Evolutionary conservation across 108 stramenopile genomes (phyloP), one percentile per base, ranked within the genome.

Genomic region (Skeletonema menzelii): DNA sequence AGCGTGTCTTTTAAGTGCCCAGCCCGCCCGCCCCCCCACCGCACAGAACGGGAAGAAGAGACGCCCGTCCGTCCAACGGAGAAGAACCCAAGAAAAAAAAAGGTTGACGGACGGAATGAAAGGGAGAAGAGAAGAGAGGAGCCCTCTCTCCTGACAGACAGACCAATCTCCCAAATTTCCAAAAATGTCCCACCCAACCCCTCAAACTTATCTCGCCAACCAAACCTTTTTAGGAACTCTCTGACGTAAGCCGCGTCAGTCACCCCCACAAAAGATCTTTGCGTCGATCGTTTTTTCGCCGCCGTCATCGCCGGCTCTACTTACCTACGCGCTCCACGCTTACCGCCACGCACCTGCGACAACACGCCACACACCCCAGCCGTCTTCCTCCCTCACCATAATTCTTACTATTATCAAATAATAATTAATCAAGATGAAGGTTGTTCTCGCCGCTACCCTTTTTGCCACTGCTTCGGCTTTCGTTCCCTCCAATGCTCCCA

Each of bases 391-490:
- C 57, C 27, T 30, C 2, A 15, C 4, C 57, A 58, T 58, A 58
- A 58, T 58, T 22, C 31, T 58, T n/a, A 24, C 35, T 37, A 58
- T 58, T 24, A 58, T 58, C 57, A 67, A 44, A 6, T 28, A 20
- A 15, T 57, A 56, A 42, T 31, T n/a, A n/a, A 42, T 3, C 6
- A 73, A 8, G 8, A 73, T 73, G 73, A 73, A 73, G 73, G 73
- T 73, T 42, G 73, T 28, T 10, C 8, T 73, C 63, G 35, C 65
- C 64, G 64, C 73, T 56, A 53, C 72, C 27, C 55, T 64, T 4
- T 28, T 73, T 24, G 73, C 73, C 38, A 17, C 35, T 63, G 73
- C 73, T 46, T 65, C 73, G 64, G 73, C 73, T 40, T 73, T 73
- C 27, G 73, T 65, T 6, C 42, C 64, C 73, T 59, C 59, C 31